Conservation (phyloP, 352 stramenopile genomes). For the Elongisporangium undulatum region DNA sequence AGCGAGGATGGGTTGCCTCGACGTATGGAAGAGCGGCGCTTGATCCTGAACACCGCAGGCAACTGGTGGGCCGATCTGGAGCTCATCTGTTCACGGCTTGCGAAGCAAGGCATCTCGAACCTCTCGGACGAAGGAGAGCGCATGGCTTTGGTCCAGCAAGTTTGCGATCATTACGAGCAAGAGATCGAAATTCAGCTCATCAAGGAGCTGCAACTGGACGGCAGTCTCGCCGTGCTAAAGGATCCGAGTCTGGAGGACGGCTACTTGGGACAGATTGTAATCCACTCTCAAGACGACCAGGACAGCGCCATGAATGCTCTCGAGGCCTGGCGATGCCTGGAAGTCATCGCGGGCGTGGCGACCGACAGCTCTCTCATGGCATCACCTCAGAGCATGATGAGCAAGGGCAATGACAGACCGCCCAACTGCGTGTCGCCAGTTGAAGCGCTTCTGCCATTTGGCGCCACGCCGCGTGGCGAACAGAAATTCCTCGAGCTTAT, state of each 20-base stretch:
- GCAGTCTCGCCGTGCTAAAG: slow-evolving; percentile 17
- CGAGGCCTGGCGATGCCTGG: slow-evolving; percentile 64
- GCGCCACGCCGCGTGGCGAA: slow-evolving; percentile 47
- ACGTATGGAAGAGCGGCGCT: background rate
- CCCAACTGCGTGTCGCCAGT: slow-evolving; percentile 47
- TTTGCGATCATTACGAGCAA: slow-evolving; percentile 37
- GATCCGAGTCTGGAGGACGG: background rate
- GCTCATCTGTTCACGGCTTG: slow-evolving; percentile 32
- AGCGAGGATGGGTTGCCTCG: background rate
- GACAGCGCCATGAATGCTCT: slow-evolving; percentile 39
- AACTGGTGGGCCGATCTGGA: slow-evolving; percentile 76
- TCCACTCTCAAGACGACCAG: slow-evolving; percentile 3
- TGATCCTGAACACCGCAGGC: slow-evolving; percentile 35
- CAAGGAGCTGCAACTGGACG: slow-evolving; percentile 31
- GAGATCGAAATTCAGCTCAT: slow-evolving; percentile 24
- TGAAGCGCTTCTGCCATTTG: slow-evolving; percentile 57
- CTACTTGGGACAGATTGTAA: background rate
- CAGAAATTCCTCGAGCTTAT: slow-evolving; percentile 64
- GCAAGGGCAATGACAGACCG: slow-evolving; percentile 26
- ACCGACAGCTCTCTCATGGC: slow-evolving; percentile 21
- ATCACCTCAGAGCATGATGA: slow-evolving; percentile 42
- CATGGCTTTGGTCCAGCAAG: slow-evolving; percentile 25
- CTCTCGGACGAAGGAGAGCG: slow-evolving; percentile 22
- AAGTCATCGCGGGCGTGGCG: slow-evolving; percentile 36
- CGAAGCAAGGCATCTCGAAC: slow-evolving; percentile 13